These are phyloP conservation scores for Trichomonas vaginalis DNA, from an alignment of 208 protist genomes.

Conservation along the genomic window DNA sequence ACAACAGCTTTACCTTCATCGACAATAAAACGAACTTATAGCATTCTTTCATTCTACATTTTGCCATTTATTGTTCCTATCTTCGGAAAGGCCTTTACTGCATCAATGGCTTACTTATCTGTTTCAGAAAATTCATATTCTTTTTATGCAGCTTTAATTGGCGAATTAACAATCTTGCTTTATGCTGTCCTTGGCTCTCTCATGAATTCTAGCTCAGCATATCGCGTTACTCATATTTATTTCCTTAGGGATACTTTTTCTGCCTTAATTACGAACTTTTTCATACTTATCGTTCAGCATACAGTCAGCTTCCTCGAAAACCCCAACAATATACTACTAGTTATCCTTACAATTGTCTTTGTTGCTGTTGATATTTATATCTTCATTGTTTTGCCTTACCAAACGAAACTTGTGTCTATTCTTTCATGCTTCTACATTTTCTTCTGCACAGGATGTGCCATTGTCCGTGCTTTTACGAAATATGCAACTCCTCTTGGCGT, in stretches of 20 bases:
- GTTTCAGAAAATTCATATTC: neutral
- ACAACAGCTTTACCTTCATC: neutral
- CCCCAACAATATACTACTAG: neutral
- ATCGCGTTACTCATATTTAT: neutral
- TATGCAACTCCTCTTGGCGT: neutral
- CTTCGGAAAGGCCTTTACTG: neutral
- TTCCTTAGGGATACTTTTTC: neutral
- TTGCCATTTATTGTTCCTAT: neutral
- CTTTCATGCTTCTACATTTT: neutral
- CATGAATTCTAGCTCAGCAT: neutral
- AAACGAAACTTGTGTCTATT: neutral
- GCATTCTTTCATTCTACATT: neutral
- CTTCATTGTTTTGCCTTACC: neutral
- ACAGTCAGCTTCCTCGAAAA: neutral
- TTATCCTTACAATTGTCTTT: neutral
- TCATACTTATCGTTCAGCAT: neutral
- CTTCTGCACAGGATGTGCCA: neutral
- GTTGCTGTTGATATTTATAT: neutral
- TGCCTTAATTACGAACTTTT: neutral
- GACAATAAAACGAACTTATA: neutral
- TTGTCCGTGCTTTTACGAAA: neutral
- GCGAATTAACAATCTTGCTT: neutral
- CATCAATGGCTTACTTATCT: neutral
- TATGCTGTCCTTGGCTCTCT: neutral
- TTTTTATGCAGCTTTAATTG: neutral